Conservation (phyloP, 257 asterid species). For the Ocimum tenuiflorum region DNA sequence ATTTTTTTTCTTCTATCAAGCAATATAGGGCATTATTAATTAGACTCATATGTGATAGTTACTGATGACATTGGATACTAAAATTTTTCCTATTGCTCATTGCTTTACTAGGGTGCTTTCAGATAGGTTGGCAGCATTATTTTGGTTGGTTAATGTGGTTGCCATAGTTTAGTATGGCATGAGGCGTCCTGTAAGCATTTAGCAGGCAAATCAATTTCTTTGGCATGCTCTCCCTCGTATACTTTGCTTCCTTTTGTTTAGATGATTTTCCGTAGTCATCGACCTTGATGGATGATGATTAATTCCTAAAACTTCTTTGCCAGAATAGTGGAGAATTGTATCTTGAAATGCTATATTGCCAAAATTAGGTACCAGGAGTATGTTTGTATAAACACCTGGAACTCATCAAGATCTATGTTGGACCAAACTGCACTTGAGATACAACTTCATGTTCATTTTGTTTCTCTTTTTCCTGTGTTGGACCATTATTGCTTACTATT, state of each 20-base stretch:
- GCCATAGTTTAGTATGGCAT: not conserved
- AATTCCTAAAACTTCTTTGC: not conserved
- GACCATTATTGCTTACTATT: not conserved
- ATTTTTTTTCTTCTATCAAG: no score
- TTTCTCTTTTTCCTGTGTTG: conserved; percentile 7
- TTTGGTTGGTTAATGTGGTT: not conserved
- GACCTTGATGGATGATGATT: not conserved
- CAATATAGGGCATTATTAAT: no score
- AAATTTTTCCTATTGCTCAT: no score
- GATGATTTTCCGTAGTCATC: not conserved
- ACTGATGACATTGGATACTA: not conserved
- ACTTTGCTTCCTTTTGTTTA: not conserved
- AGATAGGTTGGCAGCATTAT: not conserved
- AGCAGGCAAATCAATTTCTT: not conserved
- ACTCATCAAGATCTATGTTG: not conserved
- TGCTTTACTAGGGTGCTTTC: not conserved
- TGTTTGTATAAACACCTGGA: not conserved
- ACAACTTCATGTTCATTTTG: not conserved
- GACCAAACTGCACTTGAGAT: not conserved
- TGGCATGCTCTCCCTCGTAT: no score
- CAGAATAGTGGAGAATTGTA: not conserved
- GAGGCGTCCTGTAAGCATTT: not conserved
- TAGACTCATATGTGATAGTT: not conserved
- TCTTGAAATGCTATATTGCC: not conserved
- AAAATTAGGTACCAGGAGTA: not conserved